Percentiles rank a stretch among this genome's conserved stretches.
Conservation (phyloP, 1,284 basidiomycete genomes). For the Sporisorium graminicola region DNA sequence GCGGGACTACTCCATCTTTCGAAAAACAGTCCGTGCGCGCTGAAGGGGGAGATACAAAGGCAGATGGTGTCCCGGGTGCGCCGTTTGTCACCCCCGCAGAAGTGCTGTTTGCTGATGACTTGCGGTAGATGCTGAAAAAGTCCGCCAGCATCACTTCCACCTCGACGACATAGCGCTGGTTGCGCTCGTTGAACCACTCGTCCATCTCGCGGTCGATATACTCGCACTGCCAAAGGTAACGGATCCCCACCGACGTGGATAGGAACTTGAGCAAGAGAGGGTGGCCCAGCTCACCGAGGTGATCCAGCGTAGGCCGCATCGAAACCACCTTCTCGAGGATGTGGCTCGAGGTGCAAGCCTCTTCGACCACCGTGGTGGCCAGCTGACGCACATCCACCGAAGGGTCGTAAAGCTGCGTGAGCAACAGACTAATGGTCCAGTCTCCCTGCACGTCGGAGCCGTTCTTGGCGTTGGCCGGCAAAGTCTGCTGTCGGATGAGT, state of each 20-base stretch:
- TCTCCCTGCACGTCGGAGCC: conserved; percentile 37
- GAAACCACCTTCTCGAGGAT: conserved; percentile 90
- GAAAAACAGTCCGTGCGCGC: conserved; percentile 8
- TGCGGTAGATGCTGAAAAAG: conserved; percentile 75
- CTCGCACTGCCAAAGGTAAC: conserved; percentile 88
- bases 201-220: conserved; percentile 97
- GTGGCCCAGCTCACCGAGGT: conserved; percentile 92
- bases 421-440: conserved; percentile 75
- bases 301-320: conserved; percentile 93
- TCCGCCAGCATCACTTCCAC: conserved; percentile 87
- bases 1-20: conserved; percentile 84
- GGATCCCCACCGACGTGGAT: conserved; percentile 91
- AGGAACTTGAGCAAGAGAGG: conserved; percentile 88
- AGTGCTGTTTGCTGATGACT: conserved; percentile 2
- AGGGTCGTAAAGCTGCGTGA: conserved; percentile 96
- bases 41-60: conserved; percentile 1
- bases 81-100: conserved; percentile 6
- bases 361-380: conserved; percentile 88
- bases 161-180: conserved; percentile 85
- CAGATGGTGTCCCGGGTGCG: conserved; percentile 8
- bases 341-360: conserved; percentile 85
- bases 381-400: conserved; percentile 87
- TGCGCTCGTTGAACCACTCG: conserved; percentile 87
- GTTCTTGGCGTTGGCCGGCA: conserved; percentile 27
- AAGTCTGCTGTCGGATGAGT: conserved; percentile 52